These are phyloP conservation scores for Millerago galiae DNA, from an alignment of 805 yeast genomes.

Conservation along the genomic window DNA sequence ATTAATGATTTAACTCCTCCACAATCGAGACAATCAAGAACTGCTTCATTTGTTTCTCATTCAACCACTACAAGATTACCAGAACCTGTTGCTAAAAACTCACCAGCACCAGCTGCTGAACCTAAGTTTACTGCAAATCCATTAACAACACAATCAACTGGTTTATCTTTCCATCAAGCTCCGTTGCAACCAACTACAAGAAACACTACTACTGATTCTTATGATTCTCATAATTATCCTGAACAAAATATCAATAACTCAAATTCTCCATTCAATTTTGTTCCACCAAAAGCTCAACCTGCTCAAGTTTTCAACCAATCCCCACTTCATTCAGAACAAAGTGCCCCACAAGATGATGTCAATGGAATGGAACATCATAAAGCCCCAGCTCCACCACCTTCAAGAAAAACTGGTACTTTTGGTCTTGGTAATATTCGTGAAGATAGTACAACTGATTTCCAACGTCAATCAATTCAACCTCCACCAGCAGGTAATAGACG, in stretches of 20 bases:
- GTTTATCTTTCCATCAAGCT: slow-evolving; percentile 26
- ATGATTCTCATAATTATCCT: neutral
- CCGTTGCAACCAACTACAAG: slow-evolving; percentile 31
- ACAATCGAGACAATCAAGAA: slow-evolving; percentile 15
- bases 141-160: neutral
- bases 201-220: slow-evolving; percentile 15
- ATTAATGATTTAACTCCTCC: slow-evolving; percentile 11
- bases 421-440: slow-evolving; percentile 26
- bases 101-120: slow-evolving; percentile 2
- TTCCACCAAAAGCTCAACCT: slow-evolving; percentile 17
- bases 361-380: slow-evolving; percentile 12
- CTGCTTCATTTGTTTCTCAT: slow-evolving; percentile 16
- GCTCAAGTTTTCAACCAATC: slow-evolving; percentile 6
- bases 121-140: slow-evolving; percentile 3
- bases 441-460: slow-evolving; percentile 20
- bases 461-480: neutral
- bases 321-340: slow-evolving; percentile 3
- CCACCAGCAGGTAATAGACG: slow-evolving; percentile 21
- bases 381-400: slow-evolving; percentile 54
- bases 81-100: slow-evolving; percentile 10
- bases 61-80: slow-evolving; percentile 6
- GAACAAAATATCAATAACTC: neutral
- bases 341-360: neutral
- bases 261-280: slow-evolving; percentile 6
- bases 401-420: slow-evolving; percentile 34